Evolutionary conservation across 805 yeast genomes (phyloP).

Genomic region (Candida boidinii): DNA sequence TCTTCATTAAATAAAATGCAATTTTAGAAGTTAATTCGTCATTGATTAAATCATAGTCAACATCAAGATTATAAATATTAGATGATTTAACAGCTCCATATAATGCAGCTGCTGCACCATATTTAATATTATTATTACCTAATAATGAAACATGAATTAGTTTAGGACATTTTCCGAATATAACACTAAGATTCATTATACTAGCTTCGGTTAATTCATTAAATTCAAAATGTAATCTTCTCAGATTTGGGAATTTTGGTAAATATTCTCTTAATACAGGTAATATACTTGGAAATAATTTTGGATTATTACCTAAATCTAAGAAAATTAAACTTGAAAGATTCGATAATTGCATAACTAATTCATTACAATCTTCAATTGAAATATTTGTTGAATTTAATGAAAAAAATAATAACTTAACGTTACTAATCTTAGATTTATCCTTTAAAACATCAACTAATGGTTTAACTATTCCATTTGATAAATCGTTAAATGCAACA

Average conservation of each 20-base stretch:
- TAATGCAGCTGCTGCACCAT: constrained; percentile 37
- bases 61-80: constrained; percentile 41
- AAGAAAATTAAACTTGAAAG: constrained; percentile 37
- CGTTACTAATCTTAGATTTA: constrained; percentile 9
- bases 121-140: constrained; percentile 39
- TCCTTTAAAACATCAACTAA: constrained; percentile 32
- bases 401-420: constrained; percentile 39
- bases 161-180: constrained; percentile 37
- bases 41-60: constrained; percentile 43
- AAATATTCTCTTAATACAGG: constrained; percentile 33
- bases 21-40: constrained; percentile 46
- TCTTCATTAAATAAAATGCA: constrained; percentile 48
- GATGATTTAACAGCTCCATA: constrained; percentile 42
- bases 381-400: constrained; percentile 41
- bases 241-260: constrained; percentile 35
- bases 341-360: constrained; percentile 28
- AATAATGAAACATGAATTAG: constrained; percentile 45
- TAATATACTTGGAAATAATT: constrained; percentile 41
- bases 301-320: constrained; percentile 45
- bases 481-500: constrained; percentile 45
- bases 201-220: constrained; percentile 39
- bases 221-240: constrained; percentile 47
- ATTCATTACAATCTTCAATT: constrained; percentile 28
- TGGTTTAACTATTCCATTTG: constrained; percentile 36
- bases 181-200: constrained; percentile 38